Base-by-base conservation (phyloP, 2,329 filamentous ascomycete species). In the Epichloe hybrida region DNA sequence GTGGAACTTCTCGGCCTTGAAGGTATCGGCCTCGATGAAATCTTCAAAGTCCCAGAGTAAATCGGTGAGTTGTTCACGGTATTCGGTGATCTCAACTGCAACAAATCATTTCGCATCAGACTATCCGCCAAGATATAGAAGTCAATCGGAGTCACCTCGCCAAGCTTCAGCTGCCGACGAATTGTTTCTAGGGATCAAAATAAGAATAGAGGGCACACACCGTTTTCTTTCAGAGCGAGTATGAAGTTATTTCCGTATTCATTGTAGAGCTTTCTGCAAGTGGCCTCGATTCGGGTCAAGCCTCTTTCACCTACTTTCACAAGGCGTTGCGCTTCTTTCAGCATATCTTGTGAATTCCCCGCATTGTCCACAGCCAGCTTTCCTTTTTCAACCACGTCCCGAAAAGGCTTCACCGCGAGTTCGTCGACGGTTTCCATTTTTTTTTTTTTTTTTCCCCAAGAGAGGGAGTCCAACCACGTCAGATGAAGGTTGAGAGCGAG, bases 31-130 rank as follows among this genome's bases (percentile, higher is more conserved):
- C 47, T 76, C 72, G 53, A 73, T 62, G 55, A 67, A 77, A 49
- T 80, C 76, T 50, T 80, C 77, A 56, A 80, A 79, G 48, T 75
- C 76, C 70, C 75, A 80, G 6, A 79, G 62, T 23, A 77, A 57
- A 45, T 74, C 69, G 52, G 69, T 72, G 40, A 80, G 64, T 50
- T 72, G 67, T 17, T 66, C 64, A 44, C 75, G 68, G 52, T 69
- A 72, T 43, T 68, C 62, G 49, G 72, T 69, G 49, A 80, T 75
- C 36, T 72, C 72, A 50, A 74, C 76, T 78, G 54, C 13, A 6
- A 8, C 17, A 40, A 31, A 20, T 23, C 8, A 20, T 21, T 36
- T 39, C 9, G 36, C 23, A 9, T 48, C 8, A 42, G 20, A 42
- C 11, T 9, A 21, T 21, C 20, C 20, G 4, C 11, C 13, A 12